Percentiles rank a stretch among this genome's conserved stretches.
Conservation (phyloP, 2,329 filamentous ascomycete genomes). For the Scedosporium aurantiacum region DNA sequence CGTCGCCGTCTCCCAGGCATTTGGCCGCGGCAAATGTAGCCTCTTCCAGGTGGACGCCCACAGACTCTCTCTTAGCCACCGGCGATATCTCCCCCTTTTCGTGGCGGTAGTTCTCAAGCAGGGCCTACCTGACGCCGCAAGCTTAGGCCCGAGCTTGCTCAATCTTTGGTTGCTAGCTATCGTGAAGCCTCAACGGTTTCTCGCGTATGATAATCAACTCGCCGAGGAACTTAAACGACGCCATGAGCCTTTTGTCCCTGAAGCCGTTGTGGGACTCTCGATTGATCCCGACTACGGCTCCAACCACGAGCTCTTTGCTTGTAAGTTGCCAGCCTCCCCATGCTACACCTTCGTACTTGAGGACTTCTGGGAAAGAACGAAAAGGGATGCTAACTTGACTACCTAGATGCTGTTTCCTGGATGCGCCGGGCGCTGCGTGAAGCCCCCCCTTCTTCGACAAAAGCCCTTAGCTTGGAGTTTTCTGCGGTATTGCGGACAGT, state of each 20-base stretch:
- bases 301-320: slow-evolving; percentile 38
- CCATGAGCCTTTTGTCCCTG: slow-evolving; percentile 31
- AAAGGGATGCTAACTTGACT: not conserved
- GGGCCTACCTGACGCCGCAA: slow-evolving; percentile 33
- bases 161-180: slow-evolving; percentile 43
- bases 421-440: slow-evolving; percentile 39
- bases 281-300: slow-evolving; percentile 34
- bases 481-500: slow-evolving; percentile 30
- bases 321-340: slow-evolving; percentile 16
- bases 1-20: slow-evolving; percentile 31
- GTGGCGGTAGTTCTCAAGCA: slow-evolving; percentile 36
- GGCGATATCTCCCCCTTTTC: slow-evolving; percentile 40
- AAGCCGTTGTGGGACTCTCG: slow-evolving; percentile 23
- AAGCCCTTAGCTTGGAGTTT: slow-evolving; percentile 27
- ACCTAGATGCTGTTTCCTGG: slow-evolving; percentile 26
- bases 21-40: slow-evolving; percentile 33
- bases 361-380: not conserved
- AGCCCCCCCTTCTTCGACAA: slow-evolving; percentile 23
- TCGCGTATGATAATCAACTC: slow-evolving; percentile 39
- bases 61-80: slow-evolving; percentile 27
- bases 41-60: slow-evolving; percentile 34
- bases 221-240: slow-evolving; percentile 32
- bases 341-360: not conserved
- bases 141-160: slow-evolving; percentile 31
- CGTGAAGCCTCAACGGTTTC: slow-evolving; percentile 33